Base-by-base conservation (phyloP, 306 rosid species). In the Vigna reflexopilosa region DNA sequence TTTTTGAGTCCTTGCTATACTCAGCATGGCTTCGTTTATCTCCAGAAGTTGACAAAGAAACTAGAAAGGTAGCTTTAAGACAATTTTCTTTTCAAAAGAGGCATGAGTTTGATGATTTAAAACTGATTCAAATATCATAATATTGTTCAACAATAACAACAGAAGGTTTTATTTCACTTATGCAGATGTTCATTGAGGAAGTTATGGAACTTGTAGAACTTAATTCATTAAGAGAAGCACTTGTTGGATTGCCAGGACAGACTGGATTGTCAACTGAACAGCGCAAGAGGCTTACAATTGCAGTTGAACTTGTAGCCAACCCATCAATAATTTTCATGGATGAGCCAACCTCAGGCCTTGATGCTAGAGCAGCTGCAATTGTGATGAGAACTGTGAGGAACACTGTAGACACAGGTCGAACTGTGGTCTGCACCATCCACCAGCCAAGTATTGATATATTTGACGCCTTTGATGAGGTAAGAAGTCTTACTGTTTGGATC, bases 301-400 rank as follows among this genome's bases (percentile, higher is more conserved):
- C 97, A 14, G 97, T 92, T 68, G 98, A 94, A 77, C 97, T 94
- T 22, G 98, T 94, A 34, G 94, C 97, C 36, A 94, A 94, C 54
- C 98, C 98, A 26, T 92, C 98, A n/a, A 92, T 92, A 63, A 89
- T 92, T 61, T 94, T 94, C 89, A 92, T 92, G 98, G 98, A 94
- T 73, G 98, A 94, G 67, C 98, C 98, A 58, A 94, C 98, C 76
- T 89, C 98, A 5, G 97, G 97, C 54, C 98, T 94, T 54, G 98
- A 92, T 89, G 98, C 98, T 55, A 84, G 98, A 77, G 97, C 97
- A 67, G 98, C 98, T 32, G 97, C 98, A 8, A 92, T 94, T 36
- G 96, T 94, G 14, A 94, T 94, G 98, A 92, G 98, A 83, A 89
- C 98, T 0, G 97, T 94, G 50, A 92, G 98, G 85, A 94, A 90